phyloP scores from a whole-genome alignment of 495 filamentous ascomycete genomes.

The Thozetella sp. region DNA sequence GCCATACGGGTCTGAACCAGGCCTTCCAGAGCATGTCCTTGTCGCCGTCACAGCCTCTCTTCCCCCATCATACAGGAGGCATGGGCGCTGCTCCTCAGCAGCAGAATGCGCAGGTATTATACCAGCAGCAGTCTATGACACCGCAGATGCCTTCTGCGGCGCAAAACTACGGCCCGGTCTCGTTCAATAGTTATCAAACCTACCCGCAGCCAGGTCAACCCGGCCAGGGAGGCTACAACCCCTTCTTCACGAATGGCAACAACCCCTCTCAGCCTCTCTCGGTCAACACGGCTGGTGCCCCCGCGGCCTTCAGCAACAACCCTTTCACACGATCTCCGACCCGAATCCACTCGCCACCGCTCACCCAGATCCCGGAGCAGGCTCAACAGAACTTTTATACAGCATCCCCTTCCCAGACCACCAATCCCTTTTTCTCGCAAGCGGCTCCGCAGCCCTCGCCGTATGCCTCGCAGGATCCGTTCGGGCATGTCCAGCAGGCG shows the following conservation, averaged over 20 bases:
- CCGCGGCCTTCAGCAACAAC: slow-evolving; percentile 33
- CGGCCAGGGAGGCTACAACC: slow-evolving; percentile 56
- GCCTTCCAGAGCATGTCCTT: slow-evolving; percentile 77
- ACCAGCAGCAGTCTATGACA: slow-evolving; percentile 57
- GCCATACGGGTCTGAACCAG: slow-evolving; percentile 52
- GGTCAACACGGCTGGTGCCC: slow-evolving; percentile 35
- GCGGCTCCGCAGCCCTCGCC: slow-evolving; percentile 21
- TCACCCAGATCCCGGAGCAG: slow-evolving; percentile 53
- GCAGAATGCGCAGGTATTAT: slow-evolving; percentile 37
- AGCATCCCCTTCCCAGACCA: slow-evolving; percentile 38
- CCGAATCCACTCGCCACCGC: slow-evolving; percentile 40
- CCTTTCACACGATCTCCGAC: slow-evolving; percentile 49
- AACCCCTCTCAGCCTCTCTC: slow-evolving; percentile 29
- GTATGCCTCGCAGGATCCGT: no score
- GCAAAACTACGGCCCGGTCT: slow-evolving; percentile 48
- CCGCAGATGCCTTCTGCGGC: slow-evolving; percentile 58
- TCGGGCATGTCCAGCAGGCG: slow-evolving; percentile 35
- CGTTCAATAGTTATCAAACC: slow-evolving; percentile 46
- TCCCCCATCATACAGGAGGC: slow-evolving; percentile 84
- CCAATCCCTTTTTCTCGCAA: slow-evolving; percentile 58
- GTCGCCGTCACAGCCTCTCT: slow-evolving; percentile 63
- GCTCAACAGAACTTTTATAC: slow-evolving; percentile 50
- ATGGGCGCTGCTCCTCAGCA: slow-evolving; percentile 58
- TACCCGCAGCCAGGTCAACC: slow-evolving; percentile 42
- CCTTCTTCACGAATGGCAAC: slow-evolving; percentile 58